Percentiles rank a stretch among this genome's conserved stretches.
phyloP scores from a whole-genome alignment of 2,329 filamentous ascomycete genomes.

The Penicillium brasilianum region DNA sequence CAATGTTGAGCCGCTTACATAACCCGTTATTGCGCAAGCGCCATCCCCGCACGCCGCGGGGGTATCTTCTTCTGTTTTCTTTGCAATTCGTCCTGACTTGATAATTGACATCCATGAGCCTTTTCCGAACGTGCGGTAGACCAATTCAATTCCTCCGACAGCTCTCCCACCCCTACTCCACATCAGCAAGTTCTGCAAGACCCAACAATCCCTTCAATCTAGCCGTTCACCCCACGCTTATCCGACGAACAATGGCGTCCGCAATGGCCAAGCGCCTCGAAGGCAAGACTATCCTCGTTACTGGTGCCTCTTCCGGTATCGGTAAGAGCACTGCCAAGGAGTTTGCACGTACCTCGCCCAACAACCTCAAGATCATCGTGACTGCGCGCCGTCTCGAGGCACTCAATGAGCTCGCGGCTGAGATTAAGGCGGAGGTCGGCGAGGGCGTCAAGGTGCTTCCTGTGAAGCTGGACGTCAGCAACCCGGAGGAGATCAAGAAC shows the following conservation, averaged over 20 bases:
- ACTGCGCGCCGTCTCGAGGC: constrained; percentile 85
- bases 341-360: constrained; percentile 84
- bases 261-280: constrained; percentile 81
- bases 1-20: constrained; percentile 10
- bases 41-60: constrained; percentile 28
- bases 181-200: constrained; percentile 27
- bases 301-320: constrained; percentile 92
- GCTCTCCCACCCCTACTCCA: constrained; percentile 19
- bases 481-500: constrained; percentile 70
- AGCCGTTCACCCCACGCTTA: constrained; percentile 27
- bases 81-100: constrained; percentile 11
- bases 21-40: constrained; percentile 16
- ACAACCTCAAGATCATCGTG: constrained; percentile 79
- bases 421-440: constrained; percentile 78
- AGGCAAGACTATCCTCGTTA: constrained; percentile 91
- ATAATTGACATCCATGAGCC: constrained; percentile 34
- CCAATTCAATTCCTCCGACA: constrained; percentile 34
- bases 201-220: constrained; percentile 25
- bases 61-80: constrained; percentile 21
- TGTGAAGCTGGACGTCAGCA: constrained; percentile 85
- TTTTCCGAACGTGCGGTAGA: constrained; percentile 27
- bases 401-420: constrained; percentile 73
- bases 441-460: constrained; percentile 80
- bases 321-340: constrained; percentile 77
- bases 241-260: constrained; percentile 63